Base-by-base conservation (phyloP, 495 filamentous ascomycete species). In the Xylaria scruposa region DNA sequence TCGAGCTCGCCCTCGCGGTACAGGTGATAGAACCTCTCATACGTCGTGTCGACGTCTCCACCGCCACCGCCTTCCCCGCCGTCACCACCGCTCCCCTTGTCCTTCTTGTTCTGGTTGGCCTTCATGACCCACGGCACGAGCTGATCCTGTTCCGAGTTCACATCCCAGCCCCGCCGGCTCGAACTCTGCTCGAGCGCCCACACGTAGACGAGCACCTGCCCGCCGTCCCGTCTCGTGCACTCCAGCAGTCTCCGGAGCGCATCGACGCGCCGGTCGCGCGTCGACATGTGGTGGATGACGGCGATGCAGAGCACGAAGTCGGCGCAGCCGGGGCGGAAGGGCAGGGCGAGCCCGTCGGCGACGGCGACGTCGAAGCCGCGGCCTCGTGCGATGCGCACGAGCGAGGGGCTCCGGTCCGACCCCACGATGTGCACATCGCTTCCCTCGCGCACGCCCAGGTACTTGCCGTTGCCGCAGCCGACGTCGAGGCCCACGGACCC, bases 281-380 rank as follows among this genome's bases (percentile, higher is more conserved):
- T 97, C 15, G 94, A 97, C 69, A 99, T 85, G 84, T 99, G 96
- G 80, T 99, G 96, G 42, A 99, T 82, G 53, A 99, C 95, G 38
- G 96, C 96, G 73, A 99, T 94, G 74, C 92, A 96, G 69, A 99
- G 95, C 36, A 90, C 96, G 79, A 99, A 99, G 81, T 98, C 96
- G 81, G 95, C 96, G 58, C 80, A 81, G 21, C 84, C 85, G 68
- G 82, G 74, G 26, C 88, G 92, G 78, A 94, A 77, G 89, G 96
- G 71, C 90, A 89, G 74, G 78, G 83, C 67, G 90, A 89, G 75
- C 82, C 91, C 83, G 92, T 96, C 76, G 89, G 94, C 77, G 91
- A 91, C 76, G 90, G 84, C 69, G 86, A 88, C 78, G 67, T 81
- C 73, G 51, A 24, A 88, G 70, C 89, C 85, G 74, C 92, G 90